These are phyloP conservation scores for Erysimum cheiranthoides DNA, from an alignment of 345 rosid species.

Conservation along the genomic window DNA sequence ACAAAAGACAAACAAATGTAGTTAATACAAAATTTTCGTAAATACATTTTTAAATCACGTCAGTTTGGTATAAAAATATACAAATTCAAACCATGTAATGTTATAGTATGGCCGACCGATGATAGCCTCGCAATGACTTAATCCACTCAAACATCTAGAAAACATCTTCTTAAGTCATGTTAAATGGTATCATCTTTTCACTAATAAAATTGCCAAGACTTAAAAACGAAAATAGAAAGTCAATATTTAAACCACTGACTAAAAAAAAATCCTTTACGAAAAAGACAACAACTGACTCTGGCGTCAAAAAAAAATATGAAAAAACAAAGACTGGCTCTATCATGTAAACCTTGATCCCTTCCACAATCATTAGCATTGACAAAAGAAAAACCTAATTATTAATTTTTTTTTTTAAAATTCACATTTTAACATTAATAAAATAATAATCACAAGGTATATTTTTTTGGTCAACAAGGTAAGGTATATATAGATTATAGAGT, in stretches of 20 bases:
- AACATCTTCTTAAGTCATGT: slow-evolving; percentile 1
- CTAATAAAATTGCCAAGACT: slow-evolving; percentile 20
- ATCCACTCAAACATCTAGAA: slow-evolving; percentile 22
- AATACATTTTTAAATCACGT: background rate
- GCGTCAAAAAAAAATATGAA: background rate
- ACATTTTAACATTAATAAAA: background rate
- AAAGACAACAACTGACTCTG: slow-evolving; percentile 9
- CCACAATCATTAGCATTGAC: slow-evolving; percentile 32
- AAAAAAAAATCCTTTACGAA: slow-evolving; percentile 4
- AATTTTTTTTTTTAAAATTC: too few species aligned
- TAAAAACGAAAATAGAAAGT: slow-evolving; percentile 17
- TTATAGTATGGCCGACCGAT: slow-evolving; percentile 35
- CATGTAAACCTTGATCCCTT: slow-evolving; percentile 22
- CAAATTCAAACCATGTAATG: slow-evolving; percentile 25
- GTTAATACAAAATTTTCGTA: background rate
- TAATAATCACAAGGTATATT: background rate
- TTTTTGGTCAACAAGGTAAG: too few species aligned
- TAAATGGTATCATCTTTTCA: background rate
- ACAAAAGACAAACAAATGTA: background rate
- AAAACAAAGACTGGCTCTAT: slow-evolving; percentile 3
- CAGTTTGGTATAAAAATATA: background rate
- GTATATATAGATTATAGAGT: too few species aligned
- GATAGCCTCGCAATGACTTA: slow-evolving; percentile 26
- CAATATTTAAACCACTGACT: background rate
- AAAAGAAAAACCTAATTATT: slow-evolving; percentile 1